Conservation (phyloP, 805 yeast genomes). For the Starmerella potacharoeniae region DNA sequence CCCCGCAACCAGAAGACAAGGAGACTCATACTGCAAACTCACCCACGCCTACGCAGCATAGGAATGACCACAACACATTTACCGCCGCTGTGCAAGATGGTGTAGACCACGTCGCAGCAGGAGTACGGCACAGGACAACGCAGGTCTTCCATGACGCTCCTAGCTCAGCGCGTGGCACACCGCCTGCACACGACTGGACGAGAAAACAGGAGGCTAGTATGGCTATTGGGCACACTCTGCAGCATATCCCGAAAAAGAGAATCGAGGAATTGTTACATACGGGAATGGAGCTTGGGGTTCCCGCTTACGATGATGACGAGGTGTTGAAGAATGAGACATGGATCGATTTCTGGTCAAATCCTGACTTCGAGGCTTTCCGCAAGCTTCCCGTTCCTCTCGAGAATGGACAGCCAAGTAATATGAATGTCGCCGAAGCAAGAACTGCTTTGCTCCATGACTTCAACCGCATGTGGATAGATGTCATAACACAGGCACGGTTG, state of each 20-base stretch:
- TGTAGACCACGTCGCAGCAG: background rate
- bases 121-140: background rate
- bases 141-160: background rate
- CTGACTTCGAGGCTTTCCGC: conserved; percentile 15
- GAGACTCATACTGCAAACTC: background rate
- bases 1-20: background rate
- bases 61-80: background rate
- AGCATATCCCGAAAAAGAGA: background rate
- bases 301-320: conserved; percentile 8
- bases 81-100: background rate
- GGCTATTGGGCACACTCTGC: background rate
- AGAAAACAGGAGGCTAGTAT: background rate
- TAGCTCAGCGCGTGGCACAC: background rate
- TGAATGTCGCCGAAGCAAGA: conserved; percentile 28
- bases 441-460: conserved; percentile 37
- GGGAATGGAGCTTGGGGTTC: conserved; percentile 16
- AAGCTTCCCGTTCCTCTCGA: conserved; percentile 8
- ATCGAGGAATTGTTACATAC: conserved; percentile 8
- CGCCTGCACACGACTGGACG: background rate
- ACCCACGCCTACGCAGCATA: background rate
- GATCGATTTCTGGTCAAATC: conserved; percentile 21
- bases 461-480: conserved; percentile 59
- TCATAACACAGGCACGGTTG: conserved; percentile 36
- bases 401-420: conserved; percentile 4
- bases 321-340: conserved; percentile 14